A percentile compares a stretch with the other conserved stretches of the same genome.
Conservation (phyloP, 108 stramenopile species). For the Skeletonema menzelii region DNA sequence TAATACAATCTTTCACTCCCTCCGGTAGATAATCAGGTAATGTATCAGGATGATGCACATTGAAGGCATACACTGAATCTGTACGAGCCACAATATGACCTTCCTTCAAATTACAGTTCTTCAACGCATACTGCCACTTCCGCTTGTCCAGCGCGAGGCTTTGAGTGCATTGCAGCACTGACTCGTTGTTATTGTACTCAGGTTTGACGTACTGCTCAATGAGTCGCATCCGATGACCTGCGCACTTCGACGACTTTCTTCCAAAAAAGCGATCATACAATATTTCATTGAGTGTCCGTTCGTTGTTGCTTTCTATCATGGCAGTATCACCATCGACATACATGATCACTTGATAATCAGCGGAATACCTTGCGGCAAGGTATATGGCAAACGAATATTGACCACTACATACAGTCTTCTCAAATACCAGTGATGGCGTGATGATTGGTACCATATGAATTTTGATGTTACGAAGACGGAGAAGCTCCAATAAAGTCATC, state of each 20-base stretch:
- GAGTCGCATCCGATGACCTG: slow-evolving; percentile 19
- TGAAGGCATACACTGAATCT: slow-evolving; percentile 23
- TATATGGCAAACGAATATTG: slow-evolving; percentile 23
- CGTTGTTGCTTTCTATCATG: slow-evolving; percentile 15
- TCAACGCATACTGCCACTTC: slow-evolving; percentile 23
- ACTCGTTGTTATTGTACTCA: neutral
- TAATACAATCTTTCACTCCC: slow-evolving; percentile 28
- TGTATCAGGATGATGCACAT: slow-evolving; percentile 25
- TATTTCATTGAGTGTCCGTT: neutral
- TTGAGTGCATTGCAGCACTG: slow-evolving; percentile 18
- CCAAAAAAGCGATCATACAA: slow-evolving; percentile 28
- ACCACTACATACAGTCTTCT: slow-evolving; percentile 19
- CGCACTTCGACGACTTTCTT: slow-evolving; percentile 13
- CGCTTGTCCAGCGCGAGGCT: neutral
- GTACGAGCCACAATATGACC: slow-evolving; percentile 26
- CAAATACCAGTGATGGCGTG: slow-evolving; percentile 18
- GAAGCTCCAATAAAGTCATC: slow-evolving; percentile 12
- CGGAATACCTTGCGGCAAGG: slow-evolving; percentile 23
- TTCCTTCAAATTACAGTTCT: slow-evolving; percentile 24
- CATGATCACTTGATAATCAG: slow-evolving; percentile 33
- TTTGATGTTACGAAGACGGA: slow-evolving; percentile 17
- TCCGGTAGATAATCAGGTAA: slow-evolving; percentile 9
- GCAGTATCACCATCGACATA: slow-evolving; percentile 26
- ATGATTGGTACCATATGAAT: slow-evolving; percentile 16
- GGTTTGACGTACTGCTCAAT: slow-evolving; percentile 28